Evolutionary conservation across 108 stramenopile species (phyloP).

Genomic region (Bacterosira constricta): DNA sequence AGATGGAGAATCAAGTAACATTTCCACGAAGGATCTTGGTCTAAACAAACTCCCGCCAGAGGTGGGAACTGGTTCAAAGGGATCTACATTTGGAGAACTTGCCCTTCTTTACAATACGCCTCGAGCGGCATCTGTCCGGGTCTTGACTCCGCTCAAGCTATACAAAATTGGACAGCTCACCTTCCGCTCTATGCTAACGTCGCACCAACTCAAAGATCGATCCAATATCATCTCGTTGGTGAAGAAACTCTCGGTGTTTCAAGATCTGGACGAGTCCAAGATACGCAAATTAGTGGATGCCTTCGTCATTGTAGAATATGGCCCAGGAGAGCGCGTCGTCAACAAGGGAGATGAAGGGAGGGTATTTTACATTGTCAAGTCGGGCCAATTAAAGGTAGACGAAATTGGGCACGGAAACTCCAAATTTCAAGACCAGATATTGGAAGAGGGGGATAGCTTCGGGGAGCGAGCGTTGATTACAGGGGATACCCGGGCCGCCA

Average conservation of each 20-base stretch:
- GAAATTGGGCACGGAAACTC: constrained; percentile 24
- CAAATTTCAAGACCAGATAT: background rate
- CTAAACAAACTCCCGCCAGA: background rate
- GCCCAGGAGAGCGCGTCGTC: constrained; percentile 54
- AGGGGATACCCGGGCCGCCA: constrained; percentile 32
- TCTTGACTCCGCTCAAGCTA: constrained; percentile 31
- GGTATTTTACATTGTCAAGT: constrained; percentile 64
- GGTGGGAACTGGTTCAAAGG: constrained; percentile 7
- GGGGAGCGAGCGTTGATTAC: constrained; percentile 60
- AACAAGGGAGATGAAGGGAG: constrained; percentile 55
- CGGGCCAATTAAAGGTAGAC: constrained; percentile 47
- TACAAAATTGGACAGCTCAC: constrained; percentile 48
- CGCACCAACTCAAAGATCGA: constrained; percentile 16
- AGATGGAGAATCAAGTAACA: constrained; percentile 42
- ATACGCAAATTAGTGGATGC: constrained; percentile 36
- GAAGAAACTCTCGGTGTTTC: constrained; percentile 28
- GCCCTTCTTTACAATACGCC: constrained; percentile 80
- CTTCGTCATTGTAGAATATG: constrained; percentile 36
- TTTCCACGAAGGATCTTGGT: too few species aligned
- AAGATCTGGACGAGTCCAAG: constrained; percentile 15
- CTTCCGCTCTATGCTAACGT: constrained; percentile 38
- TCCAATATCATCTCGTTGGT: constrained; percentile 26
- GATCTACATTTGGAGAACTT: constrained; percentile 77
- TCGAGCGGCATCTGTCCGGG: constrained; percentile 73
- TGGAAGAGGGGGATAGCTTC: constrained; percentile 52